Percentiles rank a stretch among this genome's conserved stretches.
phyloP scores from a whole-genome alignment of 371 early-diverging fungal species.

The Fennellomyces sp. region DNA sequence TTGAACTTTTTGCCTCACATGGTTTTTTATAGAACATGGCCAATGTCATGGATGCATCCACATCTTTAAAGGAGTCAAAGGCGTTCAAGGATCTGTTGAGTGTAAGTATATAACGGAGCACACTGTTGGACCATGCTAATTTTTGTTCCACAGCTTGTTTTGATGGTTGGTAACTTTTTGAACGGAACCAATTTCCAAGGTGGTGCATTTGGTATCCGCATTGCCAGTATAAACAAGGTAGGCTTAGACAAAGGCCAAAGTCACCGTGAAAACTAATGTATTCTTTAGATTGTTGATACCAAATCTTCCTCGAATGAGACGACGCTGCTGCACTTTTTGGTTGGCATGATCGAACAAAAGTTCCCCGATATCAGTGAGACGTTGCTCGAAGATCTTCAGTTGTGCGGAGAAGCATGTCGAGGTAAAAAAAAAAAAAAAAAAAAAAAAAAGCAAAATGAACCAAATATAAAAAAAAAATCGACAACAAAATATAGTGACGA shows the following conservation, averaged over 20 bases:
- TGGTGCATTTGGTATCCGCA: slow-evolving; percentile 90
- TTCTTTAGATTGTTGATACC: slow-evolving; percentile 79
- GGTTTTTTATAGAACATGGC: slow-evolving; percentile 41
- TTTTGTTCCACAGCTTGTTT: slow-evolving; percentile 63
- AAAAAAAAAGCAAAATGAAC: background rate
- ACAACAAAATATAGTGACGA: slow-evolving; percentile 39
- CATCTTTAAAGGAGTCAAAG: slow-evolving; percentile 52
- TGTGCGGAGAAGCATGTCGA: slow-evolving; percentile 78
- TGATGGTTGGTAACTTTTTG: slow-evolving; percentile 92
- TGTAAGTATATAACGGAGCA: slow-evolving; percentile 33
- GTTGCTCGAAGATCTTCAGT: slow-evolving; percentile 69
- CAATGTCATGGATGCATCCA: slow-evolving; percentile 60
- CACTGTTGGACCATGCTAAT: background rate
- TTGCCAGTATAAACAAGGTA: slow-evolving; percentile 85
- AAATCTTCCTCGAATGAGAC: slow-evolving; percentile 70
- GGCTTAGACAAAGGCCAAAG: background rate
- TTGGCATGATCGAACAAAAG: slow-evolving; percentile 67
- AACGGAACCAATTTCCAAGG: slow-evolving; percentile 89
- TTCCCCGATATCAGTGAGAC: slow-evolving; percentile 59
- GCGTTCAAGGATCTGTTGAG: slow-evolving; percentile 55
- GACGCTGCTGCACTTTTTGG: slow-evolving; percentile 82
- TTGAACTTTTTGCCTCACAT: background rate
- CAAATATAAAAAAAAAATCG: background rate
- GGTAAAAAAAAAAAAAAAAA: slow-evolving; percentile 45
- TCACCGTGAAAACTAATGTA: too few species aligned